phyloP scores from a whole-genome alignment of 805 yeast genomes.

The Pichia insulana region DNA sequence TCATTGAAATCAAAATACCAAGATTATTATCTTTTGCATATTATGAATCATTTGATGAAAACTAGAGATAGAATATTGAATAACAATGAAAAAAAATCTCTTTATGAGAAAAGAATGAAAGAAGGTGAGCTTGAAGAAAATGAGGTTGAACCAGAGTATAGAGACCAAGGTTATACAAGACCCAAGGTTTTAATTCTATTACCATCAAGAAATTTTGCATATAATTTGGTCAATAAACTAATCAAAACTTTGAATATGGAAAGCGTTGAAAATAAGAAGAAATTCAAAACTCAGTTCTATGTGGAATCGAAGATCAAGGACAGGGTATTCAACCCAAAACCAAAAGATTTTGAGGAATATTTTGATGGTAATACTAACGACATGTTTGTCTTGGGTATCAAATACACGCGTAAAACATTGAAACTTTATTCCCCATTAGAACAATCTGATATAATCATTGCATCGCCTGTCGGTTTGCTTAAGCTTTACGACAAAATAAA shows the following conservation, averaged over 20 bases:
- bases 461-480: conserved; percentile 85
- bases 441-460: conserved; percentile 76
- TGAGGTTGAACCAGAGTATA: conserved; percentile 44
- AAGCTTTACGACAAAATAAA: conserved; percentile 55
- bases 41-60: conserved; percentile 73
- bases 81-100: conserved; percentile 54
- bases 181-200: conserved; percentile 77
- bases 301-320: conserved; percentile 30
- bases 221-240: conserved; percentile 54
- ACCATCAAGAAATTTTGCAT: conserved; percentile 78
- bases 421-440: conserved; percentile 80
- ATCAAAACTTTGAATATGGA: conserved; percentile 56
- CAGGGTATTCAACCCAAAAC: conserved; percentile 43
- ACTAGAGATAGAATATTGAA: conserved; percentile 80
- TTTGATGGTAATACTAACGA: conserved; percentile 90
- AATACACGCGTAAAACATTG: conserved; percentile 79
- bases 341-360: conserved; percentile 69
- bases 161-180: conserved; percentile 94
- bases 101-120: conserved; percentile 27
- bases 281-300: conserved; percentile 64
- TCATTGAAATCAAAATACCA: conserved; percentile 35
- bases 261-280: conserved; percentile 72
- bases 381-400: conserved; percentile 83
- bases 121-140: conserved; percentile 26
- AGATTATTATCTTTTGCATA: conserved; percentile 60